Conservation (phyloP, 2,329 filamentous ascomycete genomes). For the Fusarium pilosicola region DNA sequence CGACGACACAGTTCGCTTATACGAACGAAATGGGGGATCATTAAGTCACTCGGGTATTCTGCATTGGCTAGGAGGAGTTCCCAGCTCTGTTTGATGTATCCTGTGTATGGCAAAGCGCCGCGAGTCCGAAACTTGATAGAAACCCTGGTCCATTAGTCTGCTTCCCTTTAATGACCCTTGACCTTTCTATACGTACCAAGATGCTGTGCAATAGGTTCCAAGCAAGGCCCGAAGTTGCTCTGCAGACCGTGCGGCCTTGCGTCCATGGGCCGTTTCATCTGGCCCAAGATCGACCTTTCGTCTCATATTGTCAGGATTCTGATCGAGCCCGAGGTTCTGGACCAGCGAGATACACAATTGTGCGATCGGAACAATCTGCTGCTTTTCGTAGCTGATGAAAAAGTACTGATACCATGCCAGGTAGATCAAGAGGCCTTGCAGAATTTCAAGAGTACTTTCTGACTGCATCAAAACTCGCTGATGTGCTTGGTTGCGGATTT, state of each 20-base stretch:
- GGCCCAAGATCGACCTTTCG: slow-evolving; percentile 17
- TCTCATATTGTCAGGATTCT: slow-evolving; percentile 7
- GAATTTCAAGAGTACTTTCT: slow-evolving; percentile 9
- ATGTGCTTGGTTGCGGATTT: slow-evolving; percentile 2
- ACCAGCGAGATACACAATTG: slow-evolving; percentile 8
- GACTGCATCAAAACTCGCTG: slow-evolving; percentile 15
- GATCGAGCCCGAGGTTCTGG: slow-evolving; percentile 5
- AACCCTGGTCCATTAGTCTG: background rate
- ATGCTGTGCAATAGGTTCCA: slow-evolving; percentile 13
- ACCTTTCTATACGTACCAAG: background rate
- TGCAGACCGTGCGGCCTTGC: background rate
- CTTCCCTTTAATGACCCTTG: rapidly evolving
- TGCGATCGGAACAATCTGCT: slow-evolving; percentile 8
- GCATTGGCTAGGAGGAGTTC: background rate
- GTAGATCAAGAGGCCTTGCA: slow-evolving; percentile 2
- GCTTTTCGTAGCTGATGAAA: slow-evolving; percentile 14
- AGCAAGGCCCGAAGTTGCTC: slow-evolving; percentile 12
- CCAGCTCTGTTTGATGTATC: slow-evolving; percentile 10
- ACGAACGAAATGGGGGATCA: background rate
- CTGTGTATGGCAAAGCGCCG: background rate
- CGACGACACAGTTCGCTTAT: slow-evolving; percentile 2
- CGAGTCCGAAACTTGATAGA: slow-evolving; percentile 17
- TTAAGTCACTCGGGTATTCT: background rate
- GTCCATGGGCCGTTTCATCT: background rate
- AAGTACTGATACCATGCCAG: slow-evolving; percentile 21